Evolutionary conservation across 164 flowering plant species (phyloP).

Genomic region (Berberis thunbergii): DNA sequence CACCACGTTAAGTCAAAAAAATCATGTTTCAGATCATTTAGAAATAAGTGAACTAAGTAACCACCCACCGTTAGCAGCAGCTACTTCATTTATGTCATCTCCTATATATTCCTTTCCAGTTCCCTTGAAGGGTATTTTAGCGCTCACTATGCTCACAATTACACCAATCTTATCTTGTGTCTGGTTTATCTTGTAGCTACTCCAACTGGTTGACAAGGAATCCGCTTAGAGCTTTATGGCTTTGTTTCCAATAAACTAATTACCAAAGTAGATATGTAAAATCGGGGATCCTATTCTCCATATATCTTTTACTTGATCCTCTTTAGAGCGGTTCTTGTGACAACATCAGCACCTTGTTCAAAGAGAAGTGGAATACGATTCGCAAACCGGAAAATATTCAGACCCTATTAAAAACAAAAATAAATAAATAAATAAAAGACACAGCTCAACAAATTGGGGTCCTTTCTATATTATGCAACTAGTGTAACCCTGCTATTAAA

Average conservation of each 20-base stretch:
- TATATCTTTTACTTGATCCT: conserved; percentile 77
- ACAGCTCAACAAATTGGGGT: not conserved
- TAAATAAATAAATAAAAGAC: too few relatives aligned
- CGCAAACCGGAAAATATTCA: conserved; percentile 93
- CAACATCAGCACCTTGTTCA: conserved; percentile 99
- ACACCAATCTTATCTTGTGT: conserved; percentile 94
- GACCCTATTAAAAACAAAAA: conserved; percentile 37
- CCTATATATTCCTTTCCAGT: conserved; percentile 99
- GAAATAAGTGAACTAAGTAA: not conserved
- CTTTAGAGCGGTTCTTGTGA: conserved; percentile 86
- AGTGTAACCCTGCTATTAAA: not conserved
- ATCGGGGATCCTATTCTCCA: not conserved
- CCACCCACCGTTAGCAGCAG: conserved; percentile 80
- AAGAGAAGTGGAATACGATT: conserved; percentile 98
- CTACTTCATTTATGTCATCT: conserved; percentile 92
- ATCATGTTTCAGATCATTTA: not conserved
- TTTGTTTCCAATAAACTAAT: not conserved
- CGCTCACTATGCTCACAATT: conserved; percentile 95
- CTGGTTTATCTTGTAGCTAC: conserved; percentile 89
- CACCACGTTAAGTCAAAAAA: conserved; percentile 13
- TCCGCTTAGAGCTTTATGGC: not conserved
- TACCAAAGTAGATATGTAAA: not conserved
- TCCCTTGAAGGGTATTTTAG: conserved; percentile 98
- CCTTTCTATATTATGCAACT: not conserved
- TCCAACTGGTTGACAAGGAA: conserved; percentile 58